A percentile compares a stretch with the other conserved stretches of the same genome.
Evolutionary conservation across 2,329 filamentous ascomycete genomes (phyloP).

Genomic region (Calonectria naviculata): DNA sequence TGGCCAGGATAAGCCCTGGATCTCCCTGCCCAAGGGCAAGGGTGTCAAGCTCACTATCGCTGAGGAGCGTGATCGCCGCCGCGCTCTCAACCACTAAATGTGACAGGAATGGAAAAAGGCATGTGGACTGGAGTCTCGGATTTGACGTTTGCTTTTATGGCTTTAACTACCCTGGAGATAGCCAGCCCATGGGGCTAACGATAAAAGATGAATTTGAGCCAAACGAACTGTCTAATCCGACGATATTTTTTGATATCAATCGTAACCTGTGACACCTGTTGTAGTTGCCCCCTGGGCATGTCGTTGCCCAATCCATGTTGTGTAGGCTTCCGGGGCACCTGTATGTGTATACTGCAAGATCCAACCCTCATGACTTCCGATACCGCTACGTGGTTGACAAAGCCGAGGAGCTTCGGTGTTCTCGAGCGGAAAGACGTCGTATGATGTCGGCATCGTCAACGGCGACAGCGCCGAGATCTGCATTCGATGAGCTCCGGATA

Average conservation of each 20-base stretch:
- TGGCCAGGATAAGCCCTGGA: slow-evolving; percentile 98
- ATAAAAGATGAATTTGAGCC: slow-evolving; percentile 51
- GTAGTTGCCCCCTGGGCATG: background rate
- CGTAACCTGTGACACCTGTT: background rate
- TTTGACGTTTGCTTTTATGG: slow-evolving; percentile 51
- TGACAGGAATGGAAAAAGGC: slow-evolving; percentile 44
- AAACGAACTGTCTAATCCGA: slow-evolving; percentile 42
- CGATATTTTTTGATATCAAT: slow-evolving; percentile 9
- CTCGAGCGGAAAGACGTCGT: background rate
- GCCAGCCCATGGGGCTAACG: slow-evolving; percentile 49
- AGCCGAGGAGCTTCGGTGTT: background rate
- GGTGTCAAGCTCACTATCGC: slow-evolving; percentile 99
- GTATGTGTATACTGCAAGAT: background rate
- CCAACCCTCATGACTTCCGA: background rate
- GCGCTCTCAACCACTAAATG: slow-evolving; percentile 72
- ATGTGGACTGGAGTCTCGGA: slow-evolving; percentile 54
- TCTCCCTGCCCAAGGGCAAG: slow-evolving; percentile 99
- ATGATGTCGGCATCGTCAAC: background rate
- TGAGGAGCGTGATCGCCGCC: slow-evolving; percentile 98
- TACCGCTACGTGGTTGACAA: background rate
- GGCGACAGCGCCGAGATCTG: background rate
- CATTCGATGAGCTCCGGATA: background rate
- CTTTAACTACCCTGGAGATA: slow-evolving; percentile 47
- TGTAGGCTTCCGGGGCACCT: background rate
- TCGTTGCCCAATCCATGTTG: background rate